Conservation (phyloP, 305 asterid species). For the Rubia occidens region DNA sequence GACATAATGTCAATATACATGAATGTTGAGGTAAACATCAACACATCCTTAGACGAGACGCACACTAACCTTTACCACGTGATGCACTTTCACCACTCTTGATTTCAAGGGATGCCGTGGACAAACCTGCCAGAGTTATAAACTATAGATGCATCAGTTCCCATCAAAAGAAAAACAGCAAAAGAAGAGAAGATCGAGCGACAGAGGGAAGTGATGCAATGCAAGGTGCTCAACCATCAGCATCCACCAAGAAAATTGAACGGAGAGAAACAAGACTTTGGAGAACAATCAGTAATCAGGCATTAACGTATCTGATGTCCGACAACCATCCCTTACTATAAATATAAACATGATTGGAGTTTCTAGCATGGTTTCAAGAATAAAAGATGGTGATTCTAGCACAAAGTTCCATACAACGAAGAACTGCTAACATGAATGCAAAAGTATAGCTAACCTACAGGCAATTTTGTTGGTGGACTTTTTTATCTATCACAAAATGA, state of each 20-base stretch:
- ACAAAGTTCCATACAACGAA: too few relatives aligned
- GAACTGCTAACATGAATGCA: background rate
- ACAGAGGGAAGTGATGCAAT: background rate
- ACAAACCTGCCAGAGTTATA: constrained; percentile 50
- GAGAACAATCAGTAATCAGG: background rate
- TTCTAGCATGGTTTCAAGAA: background rate
- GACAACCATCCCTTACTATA: background rate
- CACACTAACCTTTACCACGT: constrained; percentile 46
- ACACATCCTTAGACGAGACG: constrained; percentile 3
- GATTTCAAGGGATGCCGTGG: constrained; percentile 82
- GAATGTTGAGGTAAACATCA: constrained; percentile 1
- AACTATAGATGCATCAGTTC: constrained; percentile 12
- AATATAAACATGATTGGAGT: background rate
- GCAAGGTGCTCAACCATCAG: background rate
- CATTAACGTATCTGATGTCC: background rate
- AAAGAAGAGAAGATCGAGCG: background rate
- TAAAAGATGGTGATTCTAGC: background rate
- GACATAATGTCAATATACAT: background rate
- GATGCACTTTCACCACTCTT: constrained; percentile 45
- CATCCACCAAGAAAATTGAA: background rate
- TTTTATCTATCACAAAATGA: background rate
- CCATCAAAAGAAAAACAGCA: background rate
- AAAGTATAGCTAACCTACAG: background rate
- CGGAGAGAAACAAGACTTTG: background rate
- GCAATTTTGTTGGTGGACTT: background rate